phyloP scores from a whole-genome alignment of 1,284 basidiomycete genomes.

The Cystobasidium slooffiae region DNA sequence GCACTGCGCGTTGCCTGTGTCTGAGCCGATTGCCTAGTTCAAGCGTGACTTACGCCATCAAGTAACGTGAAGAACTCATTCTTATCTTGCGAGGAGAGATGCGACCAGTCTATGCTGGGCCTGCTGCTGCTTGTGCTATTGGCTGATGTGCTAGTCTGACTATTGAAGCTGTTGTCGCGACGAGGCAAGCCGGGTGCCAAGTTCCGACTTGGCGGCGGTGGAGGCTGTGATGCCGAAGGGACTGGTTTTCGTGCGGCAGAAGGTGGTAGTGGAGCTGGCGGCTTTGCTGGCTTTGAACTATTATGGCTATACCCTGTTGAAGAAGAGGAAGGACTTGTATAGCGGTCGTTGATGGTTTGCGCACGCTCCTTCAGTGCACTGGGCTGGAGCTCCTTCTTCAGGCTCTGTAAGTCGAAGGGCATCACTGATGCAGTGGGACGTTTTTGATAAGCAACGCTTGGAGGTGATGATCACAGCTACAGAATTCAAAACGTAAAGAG shows the following conservation, averaged over 20 bases:
- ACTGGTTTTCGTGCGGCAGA: slow-evolving; percentile 1
- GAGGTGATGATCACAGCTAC: too few relatives aligned
- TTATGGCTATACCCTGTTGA: slow-evolving; percentile 17
- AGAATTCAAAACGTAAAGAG: too few relatives aligned
- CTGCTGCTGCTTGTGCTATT: background rate
- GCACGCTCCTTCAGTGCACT: slow-evolving; percentile 12
- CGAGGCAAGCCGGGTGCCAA: slow-evolving; percentile 4
- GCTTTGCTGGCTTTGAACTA: slow-evolving; percentile 6
- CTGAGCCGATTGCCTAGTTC: background rate
- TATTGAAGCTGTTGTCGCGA: slow-evolving; percentile 6
- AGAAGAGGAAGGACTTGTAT: slow-evolving; percentile 10
- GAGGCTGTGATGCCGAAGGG: background rate
- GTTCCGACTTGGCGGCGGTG: background rate
- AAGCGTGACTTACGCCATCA: slow-evolving; percentile 66
- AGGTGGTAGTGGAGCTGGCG: background rate
- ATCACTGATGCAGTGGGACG: background rate
- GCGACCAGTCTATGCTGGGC: slow-evolving; percentile 67
- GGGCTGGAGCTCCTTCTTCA: slow-evolving; percentile 34
- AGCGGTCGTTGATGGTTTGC: slow-evolving; percentile 32
- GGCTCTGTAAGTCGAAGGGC: slow-evolving; percentile 21
- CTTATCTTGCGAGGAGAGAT: slow-evolving; percentile 70
- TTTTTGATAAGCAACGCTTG: too few relatives aligned
- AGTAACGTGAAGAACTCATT: slow-evolving; percentile 72
- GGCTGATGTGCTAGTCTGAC: background rate
- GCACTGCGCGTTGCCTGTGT: too few relatives aligned